These are phyloP conservation scores for Tetramitus jugosus DNA, from an alignment of 208 protist species.

Conservation along the genomic window DNA sequence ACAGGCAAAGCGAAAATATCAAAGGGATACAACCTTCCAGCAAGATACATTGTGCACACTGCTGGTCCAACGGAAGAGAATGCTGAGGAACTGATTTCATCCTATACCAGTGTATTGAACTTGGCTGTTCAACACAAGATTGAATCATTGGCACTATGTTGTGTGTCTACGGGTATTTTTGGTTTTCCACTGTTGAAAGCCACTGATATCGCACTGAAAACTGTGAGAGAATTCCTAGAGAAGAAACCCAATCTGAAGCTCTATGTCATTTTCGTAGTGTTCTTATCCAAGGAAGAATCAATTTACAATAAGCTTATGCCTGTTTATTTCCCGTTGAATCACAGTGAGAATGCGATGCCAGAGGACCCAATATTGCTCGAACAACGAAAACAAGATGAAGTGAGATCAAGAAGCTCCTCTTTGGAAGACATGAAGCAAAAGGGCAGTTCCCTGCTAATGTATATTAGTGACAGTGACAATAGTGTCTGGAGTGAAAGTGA, in stretches of 20 bases:
- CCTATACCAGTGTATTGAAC: constrained; percentile 52
- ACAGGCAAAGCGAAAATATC: neutral
- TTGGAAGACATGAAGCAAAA: no score
- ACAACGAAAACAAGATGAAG: no score
- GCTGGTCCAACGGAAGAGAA: neutral
- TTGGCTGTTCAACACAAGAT: constrained; percentile 44
- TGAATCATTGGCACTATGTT: constrained; percentile 57
- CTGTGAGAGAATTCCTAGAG: constrained; percentile 41
- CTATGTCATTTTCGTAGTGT: constrained; percentile 47
- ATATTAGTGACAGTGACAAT: no score
- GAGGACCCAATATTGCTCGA: neutral
- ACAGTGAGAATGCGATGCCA: neutral
- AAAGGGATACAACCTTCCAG: neutral
- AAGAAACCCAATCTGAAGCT: constrained; percentile 19
- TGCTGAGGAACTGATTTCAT: constrained; percentile 43
- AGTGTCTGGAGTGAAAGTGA: no score
- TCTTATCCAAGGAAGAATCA: neutral
- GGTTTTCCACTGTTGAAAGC: constrained; percentile 60
- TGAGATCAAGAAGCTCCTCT: no score
- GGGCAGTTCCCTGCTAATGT: no score
- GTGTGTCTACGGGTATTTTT: constrained; percentile 70
- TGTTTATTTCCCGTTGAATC: neutral
- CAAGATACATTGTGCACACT: constrained; percentile 22
- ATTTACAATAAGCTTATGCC: neutral
- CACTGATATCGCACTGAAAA: constrained; percentile 50